Evolutionary conservation across 371 early-diverging fungal species (phyloP), one percentile per base, ranked within the genome.

Genomic region (Blyttiomyces sp.): DNA sequence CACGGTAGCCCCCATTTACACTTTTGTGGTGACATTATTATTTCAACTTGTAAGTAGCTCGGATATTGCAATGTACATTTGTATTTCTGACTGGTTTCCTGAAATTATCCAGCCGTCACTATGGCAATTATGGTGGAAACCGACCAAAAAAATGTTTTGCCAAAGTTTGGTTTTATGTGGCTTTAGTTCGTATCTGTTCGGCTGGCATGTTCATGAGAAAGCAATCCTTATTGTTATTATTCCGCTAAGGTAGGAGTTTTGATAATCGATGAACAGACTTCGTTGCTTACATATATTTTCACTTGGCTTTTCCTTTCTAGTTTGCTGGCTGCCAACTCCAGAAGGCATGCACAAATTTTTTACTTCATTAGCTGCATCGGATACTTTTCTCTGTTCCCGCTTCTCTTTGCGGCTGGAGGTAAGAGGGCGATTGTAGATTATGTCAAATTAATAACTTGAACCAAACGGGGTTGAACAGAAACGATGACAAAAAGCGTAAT

Each of bases 191-290:
- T 97, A 87, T 72, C 64, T 93, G 64, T 95, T 95, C 72, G 96
- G 96, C 21, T 97, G 95, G 95, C 98, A 97, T 72, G 98, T 97
- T 6, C 98, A 97, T 66, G 98, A 97, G 66, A 97, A 97, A 74
- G 98, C 98, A 0, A 85, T 94, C 13, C 72, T 97, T 70, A 59
- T 95, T 62, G 84, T 91, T 2, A 64, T 91, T 43, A 85, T 92
- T 44, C 94, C 96, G 4, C 80, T 93, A 66, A 81, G 86, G 84
- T 83, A 61, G 9, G 6, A 11, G 26, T 49, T 23, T 42, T 17
- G 21, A 19, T 28, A 51, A 30, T 33, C 21, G 16, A 49, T 3
- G 19, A 23, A 31, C 34, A 19, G 49, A 57, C 32, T 46, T 67
- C n/a, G 26, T 66, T 33, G 57, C 48, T 53, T 59, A 19, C 73